Evolutionary conservation across 768 basidiomycete species (phyloP).

Genomic region (Suillus cothurnatus): DNA sequence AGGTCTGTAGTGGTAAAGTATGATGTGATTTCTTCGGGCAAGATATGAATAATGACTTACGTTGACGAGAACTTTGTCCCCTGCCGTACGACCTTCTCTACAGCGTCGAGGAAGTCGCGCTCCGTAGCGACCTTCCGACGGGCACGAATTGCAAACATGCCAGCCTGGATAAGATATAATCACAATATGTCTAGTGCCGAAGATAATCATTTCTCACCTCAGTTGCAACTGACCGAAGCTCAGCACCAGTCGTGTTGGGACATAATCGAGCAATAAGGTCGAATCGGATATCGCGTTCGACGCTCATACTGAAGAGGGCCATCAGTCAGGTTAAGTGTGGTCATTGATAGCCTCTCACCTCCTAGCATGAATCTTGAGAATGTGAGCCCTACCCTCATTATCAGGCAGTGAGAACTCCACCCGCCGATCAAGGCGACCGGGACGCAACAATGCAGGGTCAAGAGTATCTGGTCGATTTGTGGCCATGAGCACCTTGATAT

Average conservation of each 20-base stretch:
- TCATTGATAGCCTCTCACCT: slow-evolving; percentile 53
- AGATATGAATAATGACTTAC: slow-evolving; percentile 47
- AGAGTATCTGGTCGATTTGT: slow-evolving; percentile 99
- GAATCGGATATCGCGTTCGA: slow-evolving; percentile 95
- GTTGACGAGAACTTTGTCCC: slow-evolving; percentile 98
- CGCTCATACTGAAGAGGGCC: slow-evolving; percentile 75
- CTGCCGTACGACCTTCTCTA: slow-evolving; percentile 98
- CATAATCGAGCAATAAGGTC: slow-evolving; percentile 96
- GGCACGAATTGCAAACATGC: slow-evolving; percentile 99
- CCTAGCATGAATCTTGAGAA: slow-evolving; percentile 94
- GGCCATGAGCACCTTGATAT: slow-evolving; percentile 99
- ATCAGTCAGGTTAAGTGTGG: slow-evolving; percentile 2
- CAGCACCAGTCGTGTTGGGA: slow-evolving; percentile 98
- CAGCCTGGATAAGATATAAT: slow-evolving; percentile 58
- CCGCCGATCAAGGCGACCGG: slow-evolving; percentile 95
- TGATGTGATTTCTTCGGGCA: slow-evolving; percentile 1
- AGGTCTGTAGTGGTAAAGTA: slow-evolving; percentile 50
- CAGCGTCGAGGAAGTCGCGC: slow-evolving; percentile 95
- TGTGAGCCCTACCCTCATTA: slow-evolving; percentile 94
- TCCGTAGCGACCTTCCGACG: slow-evolving; percentile 96
- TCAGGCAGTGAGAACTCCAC: slow-evolving; percentile 96
- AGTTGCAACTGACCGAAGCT: slow-evolving; percentile 94
- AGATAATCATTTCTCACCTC: slow-evolving; percentile 57
- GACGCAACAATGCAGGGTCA: slow-evolving; percentile 94
- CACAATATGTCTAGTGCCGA: slow-evolving; percentile 1